Conservation (phyloP, 257 asterid genomes). For the Jaltomata sinuosa region DNA sequence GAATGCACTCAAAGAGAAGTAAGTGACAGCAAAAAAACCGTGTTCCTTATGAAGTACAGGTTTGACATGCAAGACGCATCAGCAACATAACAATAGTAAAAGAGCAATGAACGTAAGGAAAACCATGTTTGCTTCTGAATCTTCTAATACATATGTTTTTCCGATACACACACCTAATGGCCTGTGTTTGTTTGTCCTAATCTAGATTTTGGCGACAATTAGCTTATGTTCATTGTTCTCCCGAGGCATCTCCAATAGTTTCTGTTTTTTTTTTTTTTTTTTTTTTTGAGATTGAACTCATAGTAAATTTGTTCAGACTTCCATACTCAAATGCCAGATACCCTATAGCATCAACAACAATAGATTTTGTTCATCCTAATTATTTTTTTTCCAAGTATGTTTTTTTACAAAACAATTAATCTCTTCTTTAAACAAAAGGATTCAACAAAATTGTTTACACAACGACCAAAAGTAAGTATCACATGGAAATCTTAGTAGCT, state of each 20-base stretch:
- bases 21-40: background rate
- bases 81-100: background rate
- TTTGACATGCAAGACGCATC: background rate
- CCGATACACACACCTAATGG: background rate
- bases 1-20: background rate
- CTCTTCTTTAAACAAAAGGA: background rate
- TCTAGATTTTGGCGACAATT: background rate
- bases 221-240: background rate
- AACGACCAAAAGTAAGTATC: background rate
- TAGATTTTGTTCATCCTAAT: background rate
- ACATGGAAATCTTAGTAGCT: too few species aligned
- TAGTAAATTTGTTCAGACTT: background rate
- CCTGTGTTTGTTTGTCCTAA: background rate
- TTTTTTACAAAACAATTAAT: background rate
- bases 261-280: too few species aligned
- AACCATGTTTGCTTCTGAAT: background rate
- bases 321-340: background rate
- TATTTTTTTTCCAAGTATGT: background rate
- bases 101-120: background rate
- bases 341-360: background rate
- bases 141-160: background rate
- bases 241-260: background rate
- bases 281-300: background rate
- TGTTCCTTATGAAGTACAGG: background rate
- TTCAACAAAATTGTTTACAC: background rate